These are phyloP conservation scores for Xylariaceae sp. DNA, from an alignment of 2,329 filamentous ascomycete genomes.

Conservation along the genomic window DNA sequence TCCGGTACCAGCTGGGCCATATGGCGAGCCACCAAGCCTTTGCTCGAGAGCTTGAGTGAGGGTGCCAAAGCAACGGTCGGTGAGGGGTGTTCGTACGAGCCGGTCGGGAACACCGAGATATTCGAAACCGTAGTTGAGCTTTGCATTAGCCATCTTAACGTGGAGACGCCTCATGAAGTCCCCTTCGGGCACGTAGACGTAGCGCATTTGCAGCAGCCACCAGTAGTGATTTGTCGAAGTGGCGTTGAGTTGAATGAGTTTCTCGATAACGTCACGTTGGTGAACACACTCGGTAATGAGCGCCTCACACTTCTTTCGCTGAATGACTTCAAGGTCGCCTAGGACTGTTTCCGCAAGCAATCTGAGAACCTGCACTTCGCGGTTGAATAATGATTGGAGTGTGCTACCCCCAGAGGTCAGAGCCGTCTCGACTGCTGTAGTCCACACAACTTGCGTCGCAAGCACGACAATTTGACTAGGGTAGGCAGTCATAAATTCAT, in stretches of 20 bases:
- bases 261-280: constrained; percentile 88
- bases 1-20: constrained; percentile 93
- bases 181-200: constrained; percentile 78
- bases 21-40: constrained; percentile 90
- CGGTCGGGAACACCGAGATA: constrained; percentile 95
- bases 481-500: constrained; percentile 74
- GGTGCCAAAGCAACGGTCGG: constrained; percentile 96
- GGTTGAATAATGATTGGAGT: constrained; percentile 67
- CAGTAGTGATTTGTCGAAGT: constrained; percentile 73
- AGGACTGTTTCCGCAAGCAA: constrained; percentile 85
- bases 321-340: constrained; percentile 78
- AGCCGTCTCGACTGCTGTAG: constrained; percentile 73
- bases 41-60: constrained; percentile 94
- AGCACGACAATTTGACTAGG: constrained; percentile 95
- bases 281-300: constrained; percentile 98
- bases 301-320: constrained; percentile 95
- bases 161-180: constrained; percentile 76
- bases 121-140: constrained; percentile 93
- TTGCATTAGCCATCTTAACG: constrained; percentile 95
- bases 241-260: constrained; percentile 71
- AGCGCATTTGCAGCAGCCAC: constrained; percentile 97
- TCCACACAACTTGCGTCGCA: constrained; percentile 91
- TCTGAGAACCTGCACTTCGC: constrained; percentile 77
- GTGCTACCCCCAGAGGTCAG: constrained; percentile 65
- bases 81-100: constrained; percentile 92